Evolutionary conservation across 2,329 filamentous ascomycete genomes (phyloP).

Genomic region (Dactylellina sp.): DNA sequence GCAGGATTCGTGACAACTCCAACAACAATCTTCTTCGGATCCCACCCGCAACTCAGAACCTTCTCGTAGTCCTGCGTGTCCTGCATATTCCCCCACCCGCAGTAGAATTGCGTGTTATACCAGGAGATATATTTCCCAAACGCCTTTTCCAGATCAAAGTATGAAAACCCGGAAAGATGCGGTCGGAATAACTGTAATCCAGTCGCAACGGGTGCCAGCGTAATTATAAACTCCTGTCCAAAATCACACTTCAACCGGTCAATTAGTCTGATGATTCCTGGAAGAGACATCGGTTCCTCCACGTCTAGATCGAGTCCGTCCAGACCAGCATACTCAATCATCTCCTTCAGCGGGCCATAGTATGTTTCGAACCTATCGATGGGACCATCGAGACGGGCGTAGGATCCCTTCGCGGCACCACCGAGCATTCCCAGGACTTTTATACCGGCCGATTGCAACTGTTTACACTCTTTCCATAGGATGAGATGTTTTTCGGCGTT

Average conservation of each 20-base stretch:
- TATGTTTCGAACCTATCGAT: constrained; percentile 76
- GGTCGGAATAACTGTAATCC: constrained; percentile 72
- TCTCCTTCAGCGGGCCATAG: constrained; percentile 75
- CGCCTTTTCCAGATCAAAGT: constrained; percentile 77
- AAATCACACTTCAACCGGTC: constrained; percentile 77
- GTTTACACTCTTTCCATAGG: constrained; percentile 81
- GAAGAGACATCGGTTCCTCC: constrained; percentile 79
- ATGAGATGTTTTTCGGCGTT: constrained; percentile 75
- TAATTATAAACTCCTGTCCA: constrained; percentile 77
- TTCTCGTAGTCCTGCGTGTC: constrained; percentile 68
- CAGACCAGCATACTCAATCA: constrained; percentile 73
- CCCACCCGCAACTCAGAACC: constrained; percentile 75
- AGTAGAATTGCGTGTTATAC: constrained; percentile 96
- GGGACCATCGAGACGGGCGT: constrained; percentile 71
- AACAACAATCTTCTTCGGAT: constrained; percentile 78
- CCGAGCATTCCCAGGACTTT: constrained; percentile 89
- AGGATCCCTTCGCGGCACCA: constrained; percentile 83
- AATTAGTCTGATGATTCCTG: constrained; percentile 75
- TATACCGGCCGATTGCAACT: constrained; percentile 78
- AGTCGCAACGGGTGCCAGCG: constrained; percentile 82
- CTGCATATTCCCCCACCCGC: constrained; percentile 78
- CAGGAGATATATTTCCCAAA: constrained; percentile 68
- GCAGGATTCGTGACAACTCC: constrained; percentile 82
- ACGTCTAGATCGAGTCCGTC: constrained; percentile 83
- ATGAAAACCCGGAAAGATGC: constrained; percentile 83